Conservation (phyloP, 495 filamentous ascomycete genomes). For the Lasiosphaeriaceae sp. region DNA sequence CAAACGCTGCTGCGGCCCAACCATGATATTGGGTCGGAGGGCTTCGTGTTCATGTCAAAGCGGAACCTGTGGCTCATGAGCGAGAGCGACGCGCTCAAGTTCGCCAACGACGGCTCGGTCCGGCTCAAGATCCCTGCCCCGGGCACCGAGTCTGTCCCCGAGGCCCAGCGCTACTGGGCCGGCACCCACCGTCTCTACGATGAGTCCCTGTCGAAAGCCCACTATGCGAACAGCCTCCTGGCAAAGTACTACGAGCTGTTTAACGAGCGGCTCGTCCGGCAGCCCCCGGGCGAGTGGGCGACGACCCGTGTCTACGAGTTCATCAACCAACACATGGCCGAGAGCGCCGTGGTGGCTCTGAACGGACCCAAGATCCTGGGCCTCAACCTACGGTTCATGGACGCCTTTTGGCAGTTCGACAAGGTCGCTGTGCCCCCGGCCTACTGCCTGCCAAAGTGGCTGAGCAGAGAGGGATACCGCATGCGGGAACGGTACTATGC, state of each 20-base stretch:
- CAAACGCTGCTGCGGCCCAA: slow-evolving; percentile 19
- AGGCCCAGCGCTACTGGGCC: slow-evolving; percentile 20
- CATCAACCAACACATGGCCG: slow-evolving; percentile 15
- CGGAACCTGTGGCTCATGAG: slow-evolving; percentile 7
- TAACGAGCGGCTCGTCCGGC: slow-evolving; percentile 3
- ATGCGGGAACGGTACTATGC: slow-evolving; percentile 9
- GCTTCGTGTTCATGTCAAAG: slow-evolving; percentile 16
- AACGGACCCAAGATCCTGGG: slow-evolving; percentile 17
- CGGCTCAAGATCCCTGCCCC: slow-evolving; percentile 3
- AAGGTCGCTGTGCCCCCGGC: slow-evolving; percentile 4
- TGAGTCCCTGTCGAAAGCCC: slow-evolving; percentile 10
- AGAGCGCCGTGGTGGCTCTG: slow-evolving; percentile 14
- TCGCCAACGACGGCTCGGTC: slow-evolving; percentile 14
- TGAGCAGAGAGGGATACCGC: slow-evolving; percentile 53
- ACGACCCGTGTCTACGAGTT: slow-evolving; percentile 11
- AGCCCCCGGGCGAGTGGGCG: slow-evolving; percentile 9
- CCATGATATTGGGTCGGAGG: slow-evolving; percentile 14
- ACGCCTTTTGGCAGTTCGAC: slow-evolving; percentile 24
- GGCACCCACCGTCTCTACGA: slow-evolving; percentile 13
- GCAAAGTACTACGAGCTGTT: slow-evolving; percentile 16
- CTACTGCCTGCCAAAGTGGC: slow-evolving; percentile 38
- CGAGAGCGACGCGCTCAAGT: slow-evolving; percentile 13
- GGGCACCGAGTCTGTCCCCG: slow-evolving; percentile 2
- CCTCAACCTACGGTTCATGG: slow-evolving; percentile 18
- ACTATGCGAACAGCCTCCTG: slow-evolving; percentile 5